These are phyloP conservation scores for Ceratocystis ficicola DNA, from an alignment of 2,329 filamentous ascomycete genomes.

Conservation along the genomic window DNA sequence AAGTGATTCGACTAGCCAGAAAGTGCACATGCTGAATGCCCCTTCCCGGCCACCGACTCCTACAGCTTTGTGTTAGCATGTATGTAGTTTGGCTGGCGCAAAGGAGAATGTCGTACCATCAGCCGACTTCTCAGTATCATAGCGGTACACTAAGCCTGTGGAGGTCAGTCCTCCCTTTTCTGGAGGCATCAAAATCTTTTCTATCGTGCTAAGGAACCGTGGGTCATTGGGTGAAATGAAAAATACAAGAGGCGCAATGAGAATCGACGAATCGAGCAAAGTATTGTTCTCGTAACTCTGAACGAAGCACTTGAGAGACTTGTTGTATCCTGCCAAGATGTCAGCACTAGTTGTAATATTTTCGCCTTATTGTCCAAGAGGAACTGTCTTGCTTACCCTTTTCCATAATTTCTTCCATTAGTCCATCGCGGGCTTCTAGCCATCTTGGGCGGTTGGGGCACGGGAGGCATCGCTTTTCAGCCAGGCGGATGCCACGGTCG, in stretches of 20 bases:
- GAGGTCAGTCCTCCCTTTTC: constrained; percentile 66
- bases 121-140: constrained; percentile 55
- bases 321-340: constrained; percentile 48
- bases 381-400: constrained; percentile 35
- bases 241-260: constrained; percentile 68
- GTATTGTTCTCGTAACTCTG: constrained; percentile 65
- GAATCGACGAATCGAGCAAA: constrained; percentile 59
- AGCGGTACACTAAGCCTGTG: constrained; percentile 63
- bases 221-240: constrained; percentile 69
- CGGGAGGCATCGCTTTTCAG: constrained; percentile 63
- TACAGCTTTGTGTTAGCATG: constrained; percentile 26
- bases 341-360: neutral
- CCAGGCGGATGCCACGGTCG: constrained; percentile 59
- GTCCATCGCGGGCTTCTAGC: constrained; percentile 51
- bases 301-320: constrained; percentile 55
- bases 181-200: constrained; percentile 56
- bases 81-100: neutral
- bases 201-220: constrained; percentile 58
- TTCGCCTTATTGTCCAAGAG: neutral
- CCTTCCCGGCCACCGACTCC: constrained; percentile 64
- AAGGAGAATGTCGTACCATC: constrained; percentile 42
- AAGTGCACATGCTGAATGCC: constrained; percentile 70
- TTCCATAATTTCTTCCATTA: constrained; percentile 70
- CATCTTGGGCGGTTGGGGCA: constrained; percentile 58
- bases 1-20: constrained; percentile 70